phyloP scores from a whole-genome alignment of 2,329 filamentous ascomycete genomes.

The Phyllosticta paracitricarpa region DNA sequence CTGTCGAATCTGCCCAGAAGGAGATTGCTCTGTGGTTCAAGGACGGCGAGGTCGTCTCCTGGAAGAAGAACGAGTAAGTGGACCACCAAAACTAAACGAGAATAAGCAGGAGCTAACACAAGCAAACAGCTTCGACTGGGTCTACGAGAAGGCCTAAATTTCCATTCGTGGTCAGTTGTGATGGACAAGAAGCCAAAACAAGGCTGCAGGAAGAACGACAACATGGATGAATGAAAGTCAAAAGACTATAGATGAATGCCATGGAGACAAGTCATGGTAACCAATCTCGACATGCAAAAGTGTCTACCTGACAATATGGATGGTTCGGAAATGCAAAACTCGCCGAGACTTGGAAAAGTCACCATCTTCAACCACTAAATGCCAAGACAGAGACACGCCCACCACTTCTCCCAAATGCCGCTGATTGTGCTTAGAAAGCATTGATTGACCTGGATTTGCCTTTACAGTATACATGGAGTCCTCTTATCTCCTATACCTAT shows the following conservation, averaged over 20 bases:
- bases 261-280: background rate
- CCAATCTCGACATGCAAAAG: background rate
- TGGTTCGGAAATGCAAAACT: no score
- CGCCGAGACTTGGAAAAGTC: no score
- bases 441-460: no score
- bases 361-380: no score
- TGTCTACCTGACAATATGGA: background rate
- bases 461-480: no score
- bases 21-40: conserved; percentile 99
- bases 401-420: no score
- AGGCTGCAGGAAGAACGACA: background rate
- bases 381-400: no score
- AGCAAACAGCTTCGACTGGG: background rate
- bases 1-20: conserved; percentile 98
- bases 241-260: background rate
- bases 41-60: conserved; percentile 72
- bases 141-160: conserved; percentile 1
- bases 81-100: background rate
- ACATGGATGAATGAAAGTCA: background rate
- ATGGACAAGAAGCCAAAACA: background rate
- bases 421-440: no score
- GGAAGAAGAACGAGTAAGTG: conserved; percentile 36
- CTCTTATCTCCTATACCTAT: no score
- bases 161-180: background rate
- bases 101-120: background rate